Base-by-base conservation (phyloP, 495 filamentous ascomycete genomes). In the Cudoniella acicularis region DNA sequence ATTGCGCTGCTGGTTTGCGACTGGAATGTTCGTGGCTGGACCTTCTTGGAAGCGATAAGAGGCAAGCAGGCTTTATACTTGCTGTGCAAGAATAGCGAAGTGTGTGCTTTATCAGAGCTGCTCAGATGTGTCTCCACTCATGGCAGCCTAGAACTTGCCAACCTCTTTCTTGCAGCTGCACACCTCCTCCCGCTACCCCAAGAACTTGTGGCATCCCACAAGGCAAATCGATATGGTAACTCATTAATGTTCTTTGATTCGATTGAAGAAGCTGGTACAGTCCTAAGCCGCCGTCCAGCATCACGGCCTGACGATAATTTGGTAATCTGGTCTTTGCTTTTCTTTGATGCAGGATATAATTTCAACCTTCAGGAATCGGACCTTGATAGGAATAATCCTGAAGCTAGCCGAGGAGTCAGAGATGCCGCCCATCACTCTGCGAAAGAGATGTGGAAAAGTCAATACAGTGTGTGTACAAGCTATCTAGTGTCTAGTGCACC, bases 1-100 rank as follows among this genome's bases (percentile, higher is more conserved):
- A 13, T 36, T 36, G 30, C 30, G 4, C 13, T 36, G 13, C 30
- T 36, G 13, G 30, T 36, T 36, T 68, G 67, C 25, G 66, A 70
- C 52, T 70, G 66, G 67, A 69, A 62, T 41, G 49, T 67, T 11
- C 30, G 67, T 49, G 64, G 60, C 17, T 70, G 66, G 67, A 66
- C 66, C 3, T 53, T 68, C 30, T 47, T 70, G 26, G 67, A 70
- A 57, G 58, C 63, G 24, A 62, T 66, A 3, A 40, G 61, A 25
- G 66, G 66, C 8, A 55, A 50, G 8, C 17, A 54, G 24, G 30
- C 51, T 13, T 46, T 70, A 16, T 54, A 66, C 20, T 57, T 68
- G 24, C 49, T 69, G 3, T 70, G 60, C 41, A 62, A 57, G 47
- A 30, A 62, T 13, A 54, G 67, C 43, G 30, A 48, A 16, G 61